Percentiles rank a stretch among this genome's conserved stretches.
These are phyloP conservation scores for Collybiopsis confluens DNA, from an alignment of 768 basidiomycete species.

Conservation along the genomic window DNA sequence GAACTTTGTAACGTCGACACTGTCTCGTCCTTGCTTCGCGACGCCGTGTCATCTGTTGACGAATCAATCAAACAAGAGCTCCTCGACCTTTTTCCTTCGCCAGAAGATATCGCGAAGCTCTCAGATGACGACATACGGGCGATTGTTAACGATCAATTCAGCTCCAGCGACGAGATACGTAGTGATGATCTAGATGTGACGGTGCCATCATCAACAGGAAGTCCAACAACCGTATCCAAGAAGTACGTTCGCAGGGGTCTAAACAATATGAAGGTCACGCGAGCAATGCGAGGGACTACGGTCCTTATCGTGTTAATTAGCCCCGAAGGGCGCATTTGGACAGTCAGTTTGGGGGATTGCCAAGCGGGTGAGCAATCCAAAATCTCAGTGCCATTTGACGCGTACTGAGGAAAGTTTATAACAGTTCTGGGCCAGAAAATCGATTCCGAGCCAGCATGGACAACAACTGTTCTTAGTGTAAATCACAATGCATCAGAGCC, in stretches of 20 bases:
- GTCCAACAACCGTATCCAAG: background rate
- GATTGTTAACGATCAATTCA: conserved; percentile 35
- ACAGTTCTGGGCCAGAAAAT: background rate
- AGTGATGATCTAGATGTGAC: background rate
- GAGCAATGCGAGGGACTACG: conserved; percentile 51
- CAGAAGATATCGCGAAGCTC: conserved; percentile 24
- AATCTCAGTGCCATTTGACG: background rate
- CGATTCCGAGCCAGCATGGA: conserved; percentile 29
- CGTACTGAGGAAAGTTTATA: background rate
- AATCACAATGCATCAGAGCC: conserved; percentile 48
- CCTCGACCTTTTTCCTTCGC: conserved; percentile 38
- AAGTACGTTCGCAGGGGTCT: conserved; percentile 10
- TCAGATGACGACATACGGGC: conserved; percentile 33
- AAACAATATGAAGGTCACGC: conserved; percentile 31
- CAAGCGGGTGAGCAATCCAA: conserved; percentile 37
- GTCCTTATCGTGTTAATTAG: conserved; percentile 45
- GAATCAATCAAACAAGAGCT: conserved; percentile 31
- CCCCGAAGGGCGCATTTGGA: conserved; percentile 44
- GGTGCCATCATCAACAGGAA: background rate
- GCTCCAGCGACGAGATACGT: no score
- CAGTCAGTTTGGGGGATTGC: conserved; percentile 55
- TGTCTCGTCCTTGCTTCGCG: conserved; percentile 31
- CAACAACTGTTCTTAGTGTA: conserved; percentile 34
- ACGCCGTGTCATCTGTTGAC: conserved; percentile 27
- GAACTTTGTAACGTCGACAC: conserved; percentile 20